Base-by-base conservation (phyloP, 2,329 filamentous ascomycete species). In the Sclerotiophoma versabilis region DNA sequence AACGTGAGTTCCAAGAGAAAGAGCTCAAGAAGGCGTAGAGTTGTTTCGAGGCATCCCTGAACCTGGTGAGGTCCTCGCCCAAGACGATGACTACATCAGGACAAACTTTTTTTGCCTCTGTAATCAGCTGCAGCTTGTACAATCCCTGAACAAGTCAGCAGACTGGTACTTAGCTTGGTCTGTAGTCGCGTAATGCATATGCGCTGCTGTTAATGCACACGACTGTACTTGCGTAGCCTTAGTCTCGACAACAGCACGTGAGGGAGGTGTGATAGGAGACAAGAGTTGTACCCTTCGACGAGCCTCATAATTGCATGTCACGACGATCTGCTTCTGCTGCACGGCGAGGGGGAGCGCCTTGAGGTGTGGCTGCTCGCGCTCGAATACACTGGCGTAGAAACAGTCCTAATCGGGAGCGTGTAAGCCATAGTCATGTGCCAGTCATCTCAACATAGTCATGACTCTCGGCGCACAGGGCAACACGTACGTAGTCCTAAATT, bases 331-430 rank as follows among this genome's bases (percentile, higher is more conserved):
- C 76, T 97, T 97, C 76, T 97, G 93, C 75, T 93, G 90, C 54
- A 96, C 87, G 29, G 92, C 93, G 27, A 98, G 79, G 6, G 92
- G 91, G 15, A 89, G 77, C 1, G 83, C 81, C 69, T 86, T 91
- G 52, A 97, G 80, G 2, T 82, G 79, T 0, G 92, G 91, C 61
- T 90, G 87, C 70, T 90, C 88, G 60, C 88, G 88, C 76, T 97
- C 92, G 63, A 95, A 88, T 8, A 95, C 92, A 43, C 92, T 91
- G 19, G 93, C 93, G 74, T 98, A 98, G 80, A 98, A 98, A 79
- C 91, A 96, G 78, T 93, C 91, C 73, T 92, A 91, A 87, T 86
- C 32, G 89, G 51, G 30, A 10, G 49, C 22, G 25, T 56, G 62
- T 65, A 49, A 62, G 61, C 54, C 51, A 50, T 50, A 15, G 55